phyloP scores from a whole-genome alignment of 169 alveolate genomes.

The Eimeria necatrix region DNA sequence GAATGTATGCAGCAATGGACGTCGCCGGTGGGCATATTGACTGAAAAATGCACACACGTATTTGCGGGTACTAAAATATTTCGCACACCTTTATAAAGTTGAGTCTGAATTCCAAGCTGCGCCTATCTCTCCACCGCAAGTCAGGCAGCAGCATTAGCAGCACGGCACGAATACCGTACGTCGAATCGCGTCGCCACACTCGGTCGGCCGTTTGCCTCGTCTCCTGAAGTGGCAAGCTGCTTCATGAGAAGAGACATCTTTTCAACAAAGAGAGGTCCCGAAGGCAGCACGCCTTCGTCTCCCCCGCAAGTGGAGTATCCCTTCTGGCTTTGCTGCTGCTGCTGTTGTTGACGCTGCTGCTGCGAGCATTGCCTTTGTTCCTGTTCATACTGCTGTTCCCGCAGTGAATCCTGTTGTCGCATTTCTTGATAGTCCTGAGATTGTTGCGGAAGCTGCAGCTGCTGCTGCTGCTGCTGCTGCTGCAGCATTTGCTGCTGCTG shows the following conservation, averaged over 20 bases:
- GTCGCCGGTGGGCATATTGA: conserved; percentile 70
- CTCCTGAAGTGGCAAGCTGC: conserved; percentile 68
- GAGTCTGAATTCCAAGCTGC: neutral
- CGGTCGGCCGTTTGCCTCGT: conserved; percentile 63
- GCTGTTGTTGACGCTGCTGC: conserved; percentile 54
- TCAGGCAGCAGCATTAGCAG: neutral
- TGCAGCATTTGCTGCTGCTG: neutral
- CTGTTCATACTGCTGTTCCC: conserved; percentile 30
- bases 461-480: conserved; percentile 60
- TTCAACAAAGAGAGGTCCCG: conserved; percentile 73
- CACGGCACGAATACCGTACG: neutral
- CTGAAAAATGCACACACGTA: conserved; percentile 18
- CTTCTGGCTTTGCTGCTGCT: conserved; percentile 29
- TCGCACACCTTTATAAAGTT: neutral
- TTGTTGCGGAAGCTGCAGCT: neutral
- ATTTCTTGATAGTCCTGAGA: conserved; percentile 18
- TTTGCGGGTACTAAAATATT: neutral
- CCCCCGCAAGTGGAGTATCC: conserved; percentile 70
- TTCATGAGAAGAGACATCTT: conserved; percentile 67
- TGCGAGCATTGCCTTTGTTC: conserved; percentile 50
- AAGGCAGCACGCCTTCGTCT: conserved; percentile 72
- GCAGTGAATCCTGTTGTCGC: conserved; percentile 5
- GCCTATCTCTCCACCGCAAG: too few relatives aligned
- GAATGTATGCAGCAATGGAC: conserved; percentile 68
- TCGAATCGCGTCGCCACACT: conserved; percentile 69